Evolutionary conservation across 495 filamentous ascomycete genomes (phyloP), one percentile per base, ranked within the genome.

Genomic region (Pseudevernia furfuracea): DNA sequence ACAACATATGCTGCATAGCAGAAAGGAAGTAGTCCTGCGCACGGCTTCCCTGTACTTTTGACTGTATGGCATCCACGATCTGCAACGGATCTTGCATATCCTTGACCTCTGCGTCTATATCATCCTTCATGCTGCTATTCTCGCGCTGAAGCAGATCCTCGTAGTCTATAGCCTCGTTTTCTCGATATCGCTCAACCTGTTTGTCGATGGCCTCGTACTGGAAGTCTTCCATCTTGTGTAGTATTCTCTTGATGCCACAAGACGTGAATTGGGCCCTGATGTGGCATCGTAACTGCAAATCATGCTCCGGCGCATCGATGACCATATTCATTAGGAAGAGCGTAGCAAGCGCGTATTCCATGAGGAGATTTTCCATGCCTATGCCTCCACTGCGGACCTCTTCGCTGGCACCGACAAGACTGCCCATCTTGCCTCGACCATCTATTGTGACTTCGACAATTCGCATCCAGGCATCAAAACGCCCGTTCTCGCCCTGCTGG

Each of bases 161-260:
- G 73, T 97, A 97, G 76, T 98, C 94, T 71, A 97, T 95, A 41
- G 90, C 92, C 72, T 96, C 94, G 74, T 97, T 96, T 41, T 89
- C 86, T 66, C 89, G 85, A 78, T 94, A 98, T 48, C 87, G 85
- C 73, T 97, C 92, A 66, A 97, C 88, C 77, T 98, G 94, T 80
- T 97, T 97, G 79, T 98, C 92, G 67, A 98, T 96, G 64, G 95
- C 83, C 67, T 98, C 95, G 76, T 97, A 98, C 74, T 97, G 91
- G 79, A 98, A 98, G 41, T 84, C 90, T 74, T 96, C 94, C 94
- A 98, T 96, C 82, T 98, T 98, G 59, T 81, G 86, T 74, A 97
- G 76, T 65, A 98, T 91, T 67, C 95, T 86, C 78, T 91, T 93
- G 81, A 98, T 89, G 59, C 94, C 94, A 77, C 92, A 96, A 72